These are phyloP conservation scores for Nicotiana noctiflora DNA, from an alignment of 257 asterid species.

Conservation along the genomic window DNA sequence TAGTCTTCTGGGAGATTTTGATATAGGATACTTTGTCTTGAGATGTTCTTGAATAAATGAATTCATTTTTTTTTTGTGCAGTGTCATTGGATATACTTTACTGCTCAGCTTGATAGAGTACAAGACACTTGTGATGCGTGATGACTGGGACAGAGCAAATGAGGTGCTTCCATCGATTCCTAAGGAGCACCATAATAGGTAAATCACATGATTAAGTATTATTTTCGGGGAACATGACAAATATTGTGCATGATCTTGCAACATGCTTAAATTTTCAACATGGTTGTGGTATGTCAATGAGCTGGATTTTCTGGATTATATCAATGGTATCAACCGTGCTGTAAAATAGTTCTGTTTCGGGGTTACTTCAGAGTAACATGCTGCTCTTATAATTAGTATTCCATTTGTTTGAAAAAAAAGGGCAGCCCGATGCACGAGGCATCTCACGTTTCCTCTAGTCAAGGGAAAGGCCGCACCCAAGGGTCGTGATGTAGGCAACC, in stretches of 20 bases:
- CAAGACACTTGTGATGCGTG: conserved; percentile 96
- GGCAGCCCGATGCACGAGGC: too few species aligned
- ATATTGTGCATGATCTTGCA: not conserved
- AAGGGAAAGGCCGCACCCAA: too few species aligned
- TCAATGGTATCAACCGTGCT: not conserved
- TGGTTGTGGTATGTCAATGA: not conserved
- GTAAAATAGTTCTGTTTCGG: not conserved
- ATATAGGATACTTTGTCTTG: not conserved
- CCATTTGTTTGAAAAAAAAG: not conserved
- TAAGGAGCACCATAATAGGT: conserved; percentile 89
- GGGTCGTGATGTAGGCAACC: too few species aligned
- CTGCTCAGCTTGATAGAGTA: conserved; percentile 89
- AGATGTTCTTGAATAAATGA: not conserved
- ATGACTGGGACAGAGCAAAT: conserved; percentile 84
- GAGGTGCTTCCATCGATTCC: conserved; percentile 83
- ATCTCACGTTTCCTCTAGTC: too few species aligned
- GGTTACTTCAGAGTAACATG: not conserved
- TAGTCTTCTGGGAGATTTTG: conserved; percentile 12
- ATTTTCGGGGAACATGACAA: not conserved
- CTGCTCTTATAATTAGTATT: not conserved
- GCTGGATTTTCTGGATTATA: not conserved
- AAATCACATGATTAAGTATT: not conserved
- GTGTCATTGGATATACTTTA: conserved; percentile 81
- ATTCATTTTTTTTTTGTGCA: conserved; percentile 24
- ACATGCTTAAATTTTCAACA: not conserved